These are phyloP conservation scores for Diaporthe batatas DNA, from an alignment of 2,329 filamentous ascomycete species.

Conservation along the genomic window DNA sequence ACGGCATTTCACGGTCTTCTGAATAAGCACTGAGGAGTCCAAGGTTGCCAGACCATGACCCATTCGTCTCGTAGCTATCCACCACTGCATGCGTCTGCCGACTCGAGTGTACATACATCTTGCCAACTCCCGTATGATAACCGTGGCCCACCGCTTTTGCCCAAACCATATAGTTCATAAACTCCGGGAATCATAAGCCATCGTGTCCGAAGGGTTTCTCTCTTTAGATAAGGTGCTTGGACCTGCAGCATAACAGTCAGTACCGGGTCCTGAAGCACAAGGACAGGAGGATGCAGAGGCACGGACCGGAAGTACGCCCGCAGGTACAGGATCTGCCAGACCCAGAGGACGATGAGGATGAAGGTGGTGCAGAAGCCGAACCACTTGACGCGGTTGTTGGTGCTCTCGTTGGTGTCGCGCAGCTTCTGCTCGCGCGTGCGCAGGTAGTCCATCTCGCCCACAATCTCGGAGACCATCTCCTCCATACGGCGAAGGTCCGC, in stretches of 20 bases:
- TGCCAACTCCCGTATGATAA: conserved; percentile 28
- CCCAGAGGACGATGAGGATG: conserved; percentile 88
- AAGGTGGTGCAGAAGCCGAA: conserved; percentile 96
- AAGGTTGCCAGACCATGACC: conserved; percentile 28
- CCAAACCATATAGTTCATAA: conserved; percentile 39
- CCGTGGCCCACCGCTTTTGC: conserved; percentile 37
- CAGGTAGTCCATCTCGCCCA: conserved; percentile 96
- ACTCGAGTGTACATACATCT: conserved; percentile 38
- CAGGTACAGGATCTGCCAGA: conserved; percentile 98
- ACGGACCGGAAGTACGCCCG: conserved; percentile 90
- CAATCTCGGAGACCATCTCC: conserved; percentile 89
- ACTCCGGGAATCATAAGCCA: conserved; percentile 44
- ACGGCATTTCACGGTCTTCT: background rate
- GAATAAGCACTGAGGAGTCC: too few relatives aligned
- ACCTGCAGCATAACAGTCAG: conserved; percentile 58
- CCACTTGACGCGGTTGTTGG: conserved; percentile 98
- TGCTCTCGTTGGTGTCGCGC: conserved; percentile 99
- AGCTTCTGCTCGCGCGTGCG: conserved; percentile 91
- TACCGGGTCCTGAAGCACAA: background rate
- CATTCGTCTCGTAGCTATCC: conserved; percentile 17
- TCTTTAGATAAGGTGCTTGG: conserved; percentile 77
- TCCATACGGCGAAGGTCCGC: conserved; percentile 93
- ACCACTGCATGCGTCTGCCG: conserved; percentile 33
- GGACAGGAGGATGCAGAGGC: background rate
- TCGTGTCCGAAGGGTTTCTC: conserved; percentile 24